Evolutionary conservation across 257 asterid species (phyloP), one percentile per base, ranked within the genome.

Genomic region (Ehretia macrophylla): DNA sequence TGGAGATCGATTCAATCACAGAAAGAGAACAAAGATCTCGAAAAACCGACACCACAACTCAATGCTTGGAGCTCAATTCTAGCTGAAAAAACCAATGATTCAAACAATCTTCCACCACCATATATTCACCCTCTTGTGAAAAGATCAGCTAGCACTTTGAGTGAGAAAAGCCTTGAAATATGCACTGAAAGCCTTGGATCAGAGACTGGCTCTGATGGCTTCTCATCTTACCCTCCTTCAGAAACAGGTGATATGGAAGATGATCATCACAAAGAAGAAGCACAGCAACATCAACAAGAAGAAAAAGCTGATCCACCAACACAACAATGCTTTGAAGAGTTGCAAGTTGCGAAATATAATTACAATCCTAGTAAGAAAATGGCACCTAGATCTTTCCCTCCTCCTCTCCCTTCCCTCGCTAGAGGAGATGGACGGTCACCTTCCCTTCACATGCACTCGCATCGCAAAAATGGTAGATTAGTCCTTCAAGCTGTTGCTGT

Each of bases 151-250:
- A 78, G 79, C 65, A 17, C 62, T 46, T 69, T 91, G 75, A 87
- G 80, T 48, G 79, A 74, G 5, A 83, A 80, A 74, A 83, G 94
- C 14, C 89, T 91, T 19, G 78, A 91, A 76, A 69, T 87, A 22
- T 91, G 98, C 68, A 91, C 98, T 0, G 98, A 91, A 72, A 82
- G 88, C 18, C 95, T 91, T 1, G 96, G 98, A 0, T 85, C 96
- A 0, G 98, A 91, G 55, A 85, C 95, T 0, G 98, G 97, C 5
- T 79, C 98, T 0, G 96, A 82, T 17, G 70, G 81, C 19, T 77
- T 80, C 52, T 62, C 89, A 10, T 57, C 77, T 14, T 58, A 65
- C 63, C 66, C 79, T n/a, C 42, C 65, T 40, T 70, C 82, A 0
- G 77, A 76, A 22, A 14, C 12, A n/a, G 70, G 61, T 32, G 79